phyloP scores from a whole-genome alignment of 2,329 filamentous ascomycete genomes.

The Emydomyces testavorans region DNA sequence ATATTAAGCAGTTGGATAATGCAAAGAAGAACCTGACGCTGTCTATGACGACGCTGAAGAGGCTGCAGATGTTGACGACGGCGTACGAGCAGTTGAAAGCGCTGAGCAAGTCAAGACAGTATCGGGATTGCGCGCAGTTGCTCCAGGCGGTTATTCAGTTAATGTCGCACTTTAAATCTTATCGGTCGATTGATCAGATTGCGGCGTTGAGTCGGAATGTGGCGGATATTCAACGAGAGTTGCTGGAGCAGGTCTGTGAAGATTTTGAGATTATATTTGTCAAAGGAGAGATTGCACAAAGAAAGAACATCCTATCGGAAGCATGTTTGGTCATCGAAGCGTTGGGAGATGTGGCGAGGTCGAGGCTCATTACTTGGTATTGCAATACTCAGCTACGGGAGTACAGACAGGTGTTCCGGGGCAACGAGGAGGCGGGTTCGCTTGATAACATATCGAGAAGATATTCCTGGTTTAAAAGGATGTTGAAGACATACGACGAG shows the following conservation, averaged over 20 bases:
- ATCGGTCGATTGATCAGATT: slow-evolving; percentile 95
- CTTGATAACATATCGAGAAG: slow-evolving; percentile 91
- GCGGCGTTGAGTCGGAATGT: slow-evolving; percentile 86
- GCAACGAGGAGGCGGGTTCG: slow-evolving; percentile 91
- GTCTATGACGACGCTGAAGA: slow-evolving; percentile 95
- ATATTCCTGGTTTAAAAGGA: slow-evolving; percentile 93
- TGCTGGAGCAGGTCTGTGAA: slow-evolving; percentile 96
- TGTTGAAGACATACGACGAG: slow-evolving; percentile 89
- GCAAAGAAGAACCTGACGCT: slow-evolving; percentile 94
- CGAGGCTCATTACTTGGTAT: slow-evolving; percentile 85
- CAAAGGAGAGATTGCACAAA: slow-evolving; percentile 65
- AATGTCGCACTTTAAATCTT: slow-evolving; percentile 97
- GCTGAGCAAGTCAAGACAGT: slow-evolving; percentile 75
- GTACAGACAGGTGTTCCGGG: slow-evolving; percentile 88
- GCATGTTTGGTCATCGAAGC: slow-evolving; percentile 92
- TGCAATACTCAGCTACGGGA: slow-evolving; percentile 93
- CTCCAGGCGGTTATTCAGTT: slow-evolving; percentile 92
- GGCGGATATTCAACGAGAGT: slow-evolving; percentile 78
- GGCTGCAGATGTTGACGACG: slow-evolving; percentile 95
- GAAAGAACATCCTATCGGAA: slow-evolving; percentile 63
- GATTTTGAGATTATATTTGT: slow-evolving; percentile 95
- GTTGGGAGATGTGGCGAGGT: slow-evolving; percentile 72
- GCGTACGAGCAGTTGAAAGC: slow-evolving; percentile 93
- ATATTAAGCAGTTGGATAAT: slow-evolving; percentile 93
- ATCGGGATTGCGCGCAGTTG: slow-evolving; percentile 85